Evolutionary conservation across 495 filamentous ascomycete genomes (phyloP), one percentile per base, ranked within the genome.

Genomic region (Jackrogersella minutella): DNA sequence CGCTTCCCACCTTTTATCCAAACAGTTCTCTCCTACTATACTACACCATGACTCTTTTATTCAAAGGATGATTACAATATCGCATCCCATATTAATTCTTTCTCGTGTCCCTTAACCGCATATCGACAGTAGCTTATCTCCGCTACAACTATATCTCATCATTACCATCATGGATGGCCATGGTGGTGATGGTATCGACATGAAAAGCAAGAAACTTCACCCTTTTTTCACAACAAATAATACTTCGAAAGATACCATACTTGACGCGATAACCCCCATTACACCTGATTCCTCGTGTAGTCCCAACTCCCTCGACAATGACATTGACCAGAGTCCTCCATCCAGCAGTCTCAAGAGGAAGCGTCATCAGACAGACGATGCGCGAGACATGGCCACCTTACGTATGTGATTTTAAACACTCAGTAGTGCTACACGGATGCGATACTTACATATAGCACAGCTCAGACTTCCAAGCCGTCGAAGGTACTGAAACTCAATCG

Each of bases 401-500:
- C 49, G 63, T 66, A 60, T 16, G 55, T 22, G 17, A 11, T 7
- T 4, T 14, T 7, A 31, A 17, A 1, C 4, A 43, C 1, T 16
- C 3, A 30, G 16, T 8, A 19, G 2, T 21, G 14, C n/a, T 28
- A 5, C 9, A 28, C 5, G 11, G 19, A 37, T 50, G 19, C 13
- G 1, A 54, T 49, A 49, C 22, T 33, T 47, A 57, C 30, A 22
- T 7, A 28, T 5, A 57, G 8, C 36, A 28, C 49, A 63, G 47
- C 58, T 49, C 9, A 46, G 2, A 31, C 28, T 11, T 49, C 31
- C 6, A 81, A 81, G 58, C 76, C 79, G 11, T 78, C 75, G 33
- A 86, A 82, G 44, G 31, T 86, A 0, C 62, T 85, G 17, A 70
- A 70, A 24, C 74, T 84, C 47, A 84, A 85, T 47, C 77, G 75